Conservation (phyloP, 2,329 filamentous ascomycete genomes). For the Graphium sp. region DNA sequence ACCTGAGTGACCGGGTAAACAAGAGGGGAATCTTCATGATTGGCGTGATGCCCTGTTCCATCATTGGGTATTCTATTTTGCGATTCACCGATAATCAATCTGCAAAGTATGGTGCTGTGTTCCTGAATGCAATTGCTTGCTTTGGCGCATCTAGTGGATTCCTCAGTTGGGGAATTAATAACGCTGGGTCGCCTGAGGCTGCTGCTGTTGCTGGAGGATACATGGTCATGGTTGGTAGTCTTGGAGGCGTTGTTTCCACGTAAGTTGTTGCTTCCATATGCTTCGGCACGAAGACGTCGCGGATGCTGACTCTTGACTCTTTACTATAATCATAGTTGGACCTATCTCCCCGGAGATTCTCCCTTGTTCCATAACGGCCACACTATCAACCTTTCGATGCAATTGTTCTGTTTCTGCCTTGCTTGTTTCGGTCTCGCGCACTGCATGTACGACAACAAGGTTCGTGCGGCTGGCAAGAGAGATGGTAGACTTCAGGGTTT, state of each 20-base stretch:
- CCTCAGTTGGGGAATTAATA: conserved; percentile 41
- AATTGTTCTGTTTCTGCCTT: conserved; percentile 24
- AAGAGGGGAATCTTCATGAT: conserved; percentile 23
- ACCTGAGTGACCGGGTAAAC: conserved; percentile 11
- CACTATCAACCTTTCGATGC: conserved; percentile 37
- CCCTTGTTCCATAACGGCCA: conserved; percentile 31
- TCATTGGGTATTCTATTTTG: conserved; percentile 34
- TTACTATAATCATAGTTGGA: conserved; percentile 27
- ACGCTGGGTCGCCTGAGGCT: conserved; percentile 36
- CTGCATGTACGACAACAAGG: conserved; percentile 28
- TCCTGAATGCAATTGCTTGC: too few relatives aligned
- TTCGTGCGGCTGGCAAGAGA: conserved; percentile 11
- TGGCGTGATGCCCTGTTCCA: conserved; percentile 20
- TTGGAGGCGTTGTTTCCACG: conserved; percentile 39
- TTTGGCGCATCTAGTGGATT: too few relatives aligned
- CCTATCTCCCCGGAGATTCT: conserved; percentile 27
- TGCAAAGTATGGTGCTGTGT: too few relatives aligned
- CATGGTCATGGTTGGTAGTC: conserved; percentile 34
- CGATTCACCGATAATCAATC: conserved; percentile 32
- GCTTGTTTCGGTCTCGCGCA: conserved; percentile 30
- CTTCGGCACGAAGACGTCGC: too few relatives aligned
- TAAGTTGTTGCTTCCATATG: too few relatives aligned
- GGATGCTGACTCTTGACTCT: too few relatives aligned
- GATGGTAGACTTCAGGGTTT: conserved; percentile 12
- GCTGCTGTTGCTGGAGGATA: conserved; percentile 38